A percentile compares a stretch with the other conserved stretches of the same genome.
Evolutionary conservation across 495 filamentous ascomycete genomes (phyloP).

Genomic region (Xylaria cubensis): DNA sequence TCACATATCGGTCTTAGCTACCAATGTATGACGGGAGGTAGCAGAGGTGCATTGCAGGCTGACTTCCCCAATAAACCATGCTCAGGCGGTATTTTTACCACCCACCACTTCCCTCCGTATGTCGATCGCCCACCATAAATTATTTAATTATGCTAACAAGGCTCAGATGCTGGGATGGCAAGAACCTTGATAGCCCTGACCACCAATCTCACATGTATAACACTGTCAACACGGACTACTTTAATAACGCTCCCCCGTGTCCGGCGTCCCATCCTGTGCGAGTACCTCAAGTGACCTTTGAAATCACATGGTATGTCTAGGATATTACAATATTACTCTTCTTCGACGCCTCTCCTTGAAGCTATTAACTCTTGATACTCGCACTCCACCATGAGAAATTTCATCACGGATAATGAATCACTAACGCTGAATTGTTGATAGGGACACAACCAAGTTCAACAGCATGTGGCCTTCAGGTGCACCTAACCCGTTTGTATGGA

Average conservation of each 20-base stretch:
- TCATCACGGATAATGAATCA: background rate
- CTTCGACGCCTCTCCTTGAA: too few relatives aligned
- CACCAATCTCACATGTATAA: constrained; percentile 63
- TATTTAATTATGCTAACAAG: constrained; percentile 15
- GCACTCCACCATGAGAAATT: too few relatives aligned
- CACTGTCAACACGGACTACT: constrained; percentile 49
- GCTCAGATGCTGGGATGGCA: constrained; percentile 62
- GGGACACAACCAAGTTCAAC: constrained; percentile 55
- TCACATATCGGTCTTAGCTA: constrained; percentile 52
- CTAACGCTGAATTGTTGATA: background rate
- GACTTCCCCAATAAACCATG: constrained; percentile 56
- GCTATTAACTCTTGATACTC: background rate
- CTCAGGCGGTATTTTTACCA: constrained; percentile 56
- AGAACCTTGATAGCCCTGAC: constrained; percentile 64
- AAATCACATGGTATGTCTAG: constrained; percentile 50
- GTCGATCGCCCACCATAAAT: constrained; percentile 15
- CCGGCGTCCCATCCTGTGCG: constrained; percentile 56
- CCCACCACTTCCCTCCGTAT: constrained; percentile 60
- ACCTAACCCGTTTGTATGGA: constrained; percentile 54
- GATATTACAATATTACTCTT: background rate
- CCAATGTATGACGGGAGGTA: constrained; percentile 54
- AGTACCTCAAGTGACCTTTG: constrained; percentile 58
- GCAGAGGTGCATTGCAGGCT: constrained; percentile 50
- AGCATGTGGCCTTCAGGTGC: constrained; percentile 54
- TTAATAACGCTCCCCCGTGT: constrained; percentile 52